Conservation (phyloP, 1,139 yeast species). For the Kodamaea fungicola region DNA sequence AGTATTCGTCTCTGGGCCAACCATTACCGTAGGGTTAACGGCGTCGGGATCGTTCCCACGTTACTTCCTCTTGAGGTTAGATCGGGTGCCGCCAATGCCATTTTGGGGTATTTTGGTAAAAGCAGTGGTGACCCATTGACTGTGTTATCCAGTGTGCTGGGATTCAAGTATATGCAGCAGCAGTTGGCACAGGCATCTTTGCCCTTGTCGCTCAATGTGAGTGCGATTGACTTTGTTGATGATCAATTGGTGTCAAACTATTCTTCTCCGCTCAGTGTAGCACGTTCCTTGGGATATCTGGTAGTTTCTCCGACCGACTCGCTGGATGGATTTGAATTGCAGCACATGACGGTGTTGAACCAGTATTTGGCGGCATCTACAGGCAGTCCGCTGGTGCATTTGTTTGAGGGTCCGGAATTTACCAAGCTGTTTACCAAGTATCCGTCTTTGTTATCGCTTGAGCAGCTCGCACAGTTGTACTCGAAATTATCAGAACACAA, state of each 20-base stretch:
- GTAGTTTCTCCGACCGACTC: conserved; percentile 66
- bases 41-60: conserved; percentile 54
- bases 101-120: conserved; percentile 64
- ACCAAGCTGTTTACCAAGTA: conserved; percentile 54
- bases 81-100: conserved; percentile 78
- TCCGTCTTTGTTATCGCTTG: conserved; percentile 43
- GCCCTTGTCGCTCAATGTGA: conserved; percentile 69
- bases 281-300: conserved; percentile 65
- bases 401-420: conserved; percentile 78
- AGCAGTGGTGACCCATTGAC: conserved; percentile 40
- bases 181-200: conserved; percentile 40
- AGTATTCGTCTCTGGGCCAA: conserved; percentile 60
- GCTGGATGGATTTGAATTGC: conserved; percentile 52
- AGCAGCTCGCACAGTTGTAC: conserved; percentile 42
- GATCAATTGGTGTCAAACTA: conserved; percentile 64
- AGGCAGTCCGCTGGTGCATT: conserved; percentile 59
- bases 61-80: conserved; percentile 68
- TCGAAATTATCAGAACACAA: conserved; percentile 27
- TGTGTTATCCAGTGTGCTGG: conserved; percentile 65
- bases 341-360: conserved; percentile 64
- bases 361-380: conserved; percentile 55
- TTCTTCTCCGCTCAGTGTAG: conserved; percentile 58
- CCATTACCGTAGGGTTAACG: conserved; percentile 49
- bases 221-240: conserved; percentile 61
- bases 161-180: conserved; percentile 66